Evolutionary conservation across 345 rosid species (phyloP).

Genomic region (Citrus maxima): DNA sequence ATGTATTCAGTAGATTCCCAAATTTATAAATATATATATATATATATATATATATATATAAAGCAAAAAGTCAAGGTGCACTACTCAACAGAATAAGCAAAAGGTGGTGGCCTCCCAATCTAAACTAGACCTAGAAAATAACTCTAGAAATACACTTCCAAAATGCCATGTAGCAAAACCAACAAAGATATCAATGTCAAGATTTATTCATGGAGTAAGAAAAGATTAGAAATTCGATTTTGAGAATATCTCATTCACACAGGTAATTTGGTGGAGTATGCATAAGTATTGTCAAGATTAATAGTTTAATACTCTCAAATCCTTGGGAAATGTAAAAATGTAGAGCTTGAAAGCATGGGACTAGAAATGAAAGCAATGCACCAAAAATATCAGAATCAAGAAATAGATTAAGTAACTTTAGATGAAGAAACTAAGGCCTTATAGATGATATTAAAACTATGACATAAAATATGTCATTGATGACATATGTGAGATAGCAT

Average conservation of each 20-base stretch:
- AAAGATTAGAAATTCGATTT: background rate
- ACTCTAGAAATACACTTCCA: conserved; percentile 2
- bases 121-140: background rate
- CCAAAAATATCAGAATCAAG: background rate
- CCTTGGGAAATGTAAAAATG: background rate
- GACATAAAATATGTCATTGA: background rate
- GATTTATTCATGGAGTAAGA: background rate
- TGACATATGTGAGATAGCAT: background rate
- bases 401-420: background rate
- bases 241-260: background rate
- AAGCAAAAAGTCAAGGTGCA: background rate
- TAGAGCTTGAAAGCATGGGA: background rate
- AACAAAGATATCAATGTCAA: background rate
- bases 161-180: background rate
- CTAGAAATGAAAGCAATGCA: conserved; percentile 1
- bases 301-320: background rate
- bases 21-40: no score
- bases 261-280: background rate
- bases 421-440: background rate
- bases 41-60: no score
- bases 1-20: background rate
- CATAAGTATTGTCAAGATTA: background rate
- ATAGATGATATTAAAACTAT: background rate
- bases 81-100: background rate
- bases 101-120: background rate